A percentile compares a stretch with the other conserved stretches of the same genome.
Evolutionary conservation across 2,329 filamentous ascomycete genomes (phyloP).

Genomic region (Lizonia empirigonia): DNA sequence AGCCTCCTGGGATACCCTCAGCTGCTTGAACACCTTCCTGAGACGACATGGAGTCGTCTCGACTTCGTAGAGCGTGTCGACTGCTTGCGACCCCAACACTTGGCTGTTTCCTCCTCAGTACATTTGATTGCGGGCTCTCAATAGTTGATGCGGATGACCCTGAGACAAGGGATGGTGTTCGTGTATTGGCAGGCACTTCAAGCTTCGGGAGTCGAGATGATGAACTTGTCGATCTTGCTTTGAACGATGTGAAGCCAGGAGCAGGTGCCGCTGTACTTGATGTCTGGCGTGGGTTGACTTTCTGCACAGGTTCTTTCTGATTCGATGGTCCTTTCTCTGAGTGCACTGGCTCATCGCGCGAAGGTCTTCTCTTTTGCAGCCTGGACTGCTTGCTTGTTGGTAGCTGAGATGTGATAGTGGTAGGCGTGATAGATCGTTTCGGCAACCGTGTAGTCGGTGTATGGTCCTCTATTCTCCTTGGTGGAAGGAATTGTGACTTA

Average conservation of each 20-base stretch:
- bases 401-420: slow-evolving; percentile 35
- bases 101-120: slow-evolving; percentile 53
- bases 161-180: slow-evolving; percentile 56
- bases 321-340: slow-evolving; percentile 22
- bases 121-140: slow-evolving; percentile 53
- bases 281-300: slow-evolving; percentile 30
- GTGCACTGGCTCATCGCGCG: slow-evolving; percentile 39
- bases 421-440: slow-evolving; percentile 45
- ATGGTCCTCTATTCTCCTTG: slow-evolving; percentile 42
- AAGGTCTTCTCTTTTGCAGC: slow-evolving; percentile 44
- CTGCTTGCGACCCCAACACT: slow-evolving; percentile 44
- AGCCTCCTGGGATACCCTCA: slow-evolving; percentile 40
- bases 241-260: slow-evolving; percentile 23
- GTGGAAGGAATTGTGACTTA: slow-evolving; percentile 46
- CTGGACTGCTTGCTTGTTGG: slow-evolving; percentile 38
- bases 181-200: slow-evolving; percentile 42
- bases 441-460: slow-evolving; percentile 44
- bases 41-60: slow-evolving; percentile 43
- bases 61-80: slow-evolving; percentile 40
- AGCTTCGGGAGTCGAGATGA: slow-evolving; percentile 45
- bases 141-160: slow-evolving; percentile 55
- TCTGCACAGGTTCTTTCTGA: slow-evolving; percentile 28
- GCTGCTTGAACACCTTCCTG: slow-evolving; percentile 37
- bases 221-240: slow-evolving; percentile 32
- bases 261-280: slow-evolving; percentile 29